Evolutionary conservation across 2,329 filamentous ascomycete species (phyloP).

Genomic region (Beauveria rudraprayagi): DNA sequence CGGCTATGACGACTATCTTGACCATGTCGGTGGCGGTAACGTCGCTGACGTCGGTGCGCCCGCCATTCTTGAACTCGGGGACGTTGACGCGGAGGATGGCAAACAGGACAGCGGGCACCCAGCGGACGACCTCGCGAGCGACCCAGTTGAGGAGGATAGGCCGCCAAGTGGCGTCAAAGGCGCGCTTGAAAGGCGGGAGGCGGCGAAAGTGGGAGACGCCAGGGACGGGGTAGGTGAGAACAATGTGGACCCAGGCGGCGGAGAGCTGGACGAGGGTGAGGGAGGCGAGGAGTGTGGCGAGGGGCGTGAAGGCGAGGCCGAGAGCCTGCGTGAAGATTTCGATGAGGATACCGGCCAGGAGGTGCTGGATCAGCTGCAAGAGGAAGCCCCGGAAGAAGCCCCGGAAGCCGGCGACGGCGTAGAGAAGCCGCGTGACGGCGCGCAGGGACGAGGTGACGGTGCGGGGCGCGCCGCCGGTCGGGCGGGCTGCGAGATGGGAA

Average conservation of each 20-base stretch:
- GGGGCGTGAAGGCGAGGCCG: conserved; percentile 24
- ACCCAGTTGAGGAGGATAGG: conserved; percentile 59
- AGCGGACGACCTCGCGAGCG: conserved; percentile 41
- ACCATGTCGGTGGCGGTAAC: conserved; percentile 29
- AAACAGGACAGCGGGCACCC: conserved; percentile 36
- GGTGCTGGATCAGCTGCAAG: conserved; percentile 34
- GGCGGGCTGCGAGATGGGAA: conserved; percentile 17
- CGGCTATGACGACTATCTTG: conserved; percentile 39
- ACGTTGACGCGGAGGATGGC: conserved; percentile 36
- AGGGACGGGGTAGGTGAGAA: conserved; percentile 63
- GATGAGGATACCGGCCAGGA: conserved; percentile 30
- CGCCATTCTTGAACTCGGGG: conserved; percentile 27
- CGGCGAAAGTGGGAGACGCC: conserved; percentile 57
- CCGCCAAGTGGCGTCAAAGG: conserved; percentile 60
- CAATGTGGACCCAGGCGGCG: conserved; percentile 76
- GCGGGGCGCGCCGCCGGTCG: conserved; percentile 25
- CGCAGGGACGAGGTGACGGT: conserved; percentile 45
- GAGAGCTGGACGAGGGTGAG: conserved; percentile 59
- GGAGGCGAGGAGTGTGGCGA: conserved; percentile 49
- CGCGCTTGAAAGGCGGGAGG: conserved; percentile 55
- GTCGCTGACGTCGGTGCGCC: conserved; percentile 25
- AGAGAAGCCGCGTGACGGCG: conserved; percentile 47
- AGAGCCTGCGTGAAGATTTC: conserved; percentile 32
- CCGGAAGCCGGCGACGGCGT: conserved; percentile 52
- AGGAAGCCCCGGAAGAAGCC: conserved; percentile 63